Evolutionary conservation across 2,329 filamentous ascomycete genomes (phyloP).

Genomic region (Ceratocystis diversiconidia): DNA sequence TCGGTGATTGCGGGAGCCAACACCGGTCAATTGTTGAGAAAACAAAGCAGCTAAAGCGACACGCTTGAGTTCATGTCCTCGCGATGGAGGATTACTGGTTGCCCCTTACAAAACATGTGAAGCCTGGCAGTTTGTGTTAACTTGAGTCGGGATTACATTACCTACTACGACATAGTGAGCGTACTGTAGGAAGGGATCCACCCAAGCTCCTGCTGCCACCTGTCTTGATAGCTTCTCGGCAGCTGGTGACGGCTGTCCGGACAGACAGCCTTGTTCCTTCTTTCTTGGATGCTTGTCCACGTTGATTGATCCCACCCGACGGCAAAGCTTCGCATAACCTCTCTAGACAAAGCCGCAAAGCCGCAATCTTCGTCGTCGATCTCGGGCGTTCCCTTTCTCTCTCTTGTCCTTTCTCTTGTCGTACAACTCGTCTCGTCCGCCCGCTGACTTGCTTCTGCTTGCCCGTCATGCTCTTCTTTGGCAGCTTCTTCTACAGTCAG

Average conservation of each 20-base stretch:
- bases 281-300: background rate
- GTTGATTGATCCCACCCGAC: background rate
- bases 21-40: background rate
- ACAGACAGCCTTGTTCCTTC: background rate
- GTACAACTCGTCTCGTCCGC: background rate
- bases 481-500: conserved; percentile 53
- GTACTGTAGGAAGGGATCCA: background rate
- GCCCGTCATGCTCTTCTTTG: conserved; percentile 50
- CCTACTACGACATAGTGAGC: too few relatives aligned
- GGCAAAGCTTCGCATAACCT: too few relatives aligned
- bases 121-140: background rate
- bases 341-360: background rate
- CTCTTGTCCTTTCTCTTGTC: background rate
- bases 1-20: background rate
- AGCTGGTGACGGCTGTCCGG: background rate
- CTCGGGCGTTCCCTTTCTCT: background rate
- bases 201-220: background rate
- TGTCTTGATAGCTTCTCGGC: background rate
- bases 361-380: background rate
- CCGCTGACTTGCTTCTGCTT: background rate
- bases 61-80: background rate
- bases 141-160: too few relatives aligned
- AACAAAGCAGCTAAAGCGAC: background rate
- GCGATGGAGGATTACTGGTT: background rate
- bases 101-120: background rate